phyloP scores from a whole-genome alignment of 1,284 basidiomycete species.

The Sanguinoderma infundibulare region DNA sequence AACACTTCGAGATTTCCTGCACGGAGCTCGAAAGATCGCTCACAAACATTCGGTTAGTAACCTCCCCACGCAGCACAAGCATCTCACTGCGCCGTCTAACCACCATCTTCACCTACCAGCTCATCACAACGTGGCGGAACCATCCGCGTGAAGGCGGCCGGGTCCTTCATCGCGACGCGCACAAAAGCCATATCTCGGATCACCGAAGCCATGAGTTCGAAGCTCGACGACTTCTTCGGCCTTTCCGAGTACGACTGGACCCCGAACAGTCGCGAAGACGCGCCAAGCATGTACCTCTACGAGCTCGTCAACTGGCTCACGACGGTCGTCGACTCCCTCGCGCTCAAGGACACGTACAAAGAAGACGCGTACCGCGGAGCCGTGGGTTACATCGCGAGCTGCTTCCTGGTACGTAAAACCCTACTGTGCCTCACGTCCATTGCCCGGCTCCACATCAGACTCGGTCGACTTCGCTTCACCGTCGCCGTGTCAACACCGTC shows the following conservation, averaged over 20 bases:
- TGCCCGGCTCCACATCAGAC: background rate
- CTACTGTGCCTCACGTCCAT: background rate
- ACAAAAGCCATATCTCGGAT: constrained; percentile 80
- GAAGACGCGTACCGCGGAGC: constrained; percentile 89
- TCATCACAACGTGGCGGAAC: constrained; percentile 83
- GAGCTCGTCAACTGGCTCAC: constrained; percentile 97
- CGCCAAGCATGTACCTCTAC: constrained; percentile 91
- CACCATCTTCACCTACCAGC: constrained; percentile 11
- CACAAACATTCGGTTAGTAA: constrained; percentile 72
- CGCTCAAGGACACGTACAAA: constrained; percentile 85
- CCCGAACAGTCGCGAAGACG: constrained; percentile 65
- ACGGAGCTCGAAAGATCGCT: constrained; percentile 87
- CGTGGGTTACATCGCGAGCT: constrained; percentile 83
- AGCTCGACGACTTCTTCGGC: constrained; percentile 97
- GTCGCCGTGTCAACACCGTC: constrained; percentile 1
- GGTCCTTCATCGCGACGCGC: constrained; percentile 75
- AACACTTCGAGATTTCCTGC: constrained; percentile 91
- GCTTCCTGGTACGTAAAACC: constrained; percentile 69
- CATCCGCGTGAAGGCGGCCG: constrained; percentile 69
- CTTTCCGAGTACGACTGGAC: constrained; percentile 96
- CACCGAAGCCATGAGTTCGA: constrained; percentile 83
- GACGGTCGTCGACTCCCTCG: constrained; percentile 93
- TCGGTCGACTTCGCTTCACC: background rate
- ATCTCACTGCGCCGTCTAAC: background rate
- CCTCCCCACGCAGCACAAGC: background rate